A percentile compares a stretch with the other conserved stretches of the same genome.
Evolutionary conservation across 495 filamentous ascomycete species (phyloP).

Genomic region (Aspergillus mulundensis): DNA sequence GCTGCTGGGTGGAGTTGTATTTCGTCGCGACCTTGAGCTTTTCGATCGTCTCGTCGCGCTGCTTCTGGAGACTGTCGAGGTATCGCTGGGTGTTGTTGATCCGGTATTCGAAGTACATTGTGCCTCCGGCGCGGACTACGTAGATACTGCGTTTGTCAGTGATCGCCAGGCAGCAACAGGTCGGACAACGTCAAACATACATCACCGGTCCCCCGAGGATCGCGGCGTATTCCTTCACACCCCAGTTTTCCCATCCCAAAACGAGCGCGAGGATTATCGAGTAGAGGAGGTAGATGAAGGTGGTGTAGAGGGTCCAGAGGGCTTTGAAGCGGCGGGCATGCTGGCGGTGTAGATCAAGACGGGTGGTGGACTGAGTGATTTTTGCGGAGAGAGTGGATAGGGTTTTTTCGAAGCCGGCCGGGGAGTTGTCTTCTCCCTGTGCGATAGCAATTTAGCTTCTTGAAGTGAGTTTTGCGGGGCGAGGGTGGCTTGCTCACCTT

Average conservation of each 20-base stretch:
- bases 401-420: conserved; percentile 88
- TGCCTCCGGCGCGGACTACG: conserved; percentile 52
- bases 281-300: conserved; percentile 84
- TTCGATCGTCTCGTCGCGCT: conserved; percentile 82
- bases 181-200: conserved; percentile 39
- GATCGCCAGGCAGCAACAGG: not conserved
- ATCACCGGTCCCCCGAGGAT: conserved; percentile 74
- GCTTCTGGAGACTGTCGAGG: conserved; percentile 69
- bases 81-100: conserved; percentile 60
- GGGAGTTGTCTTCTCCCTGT: conserved; percentile 76
- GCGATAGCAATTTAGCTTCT: no score
- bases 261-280: conserved; percentile 75
- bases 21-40: conserved; percentile 91
- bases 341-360: conserved; percentile 67
- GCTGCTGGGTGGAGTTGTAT: conserved; percentile 88
- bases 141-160: conserved; percentile 55
- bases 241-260: conserved; percentile 79
- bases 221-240: conserved; percentile 67
- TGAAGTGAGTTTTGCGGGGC: no score
- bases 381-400: conserved; percentile 76
- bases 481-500: conserved; percentile 48
- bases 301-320: conserved; percentile 83
- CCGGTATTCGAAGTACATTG: conserved; percentile 75
- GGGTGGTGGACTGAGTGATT: conserved; percentile 66
- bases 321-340: conserved; percentile 74